Conservation (phyloP, 1,139 yeast species). For the Sugiyamaella xylanicola region DNA sequence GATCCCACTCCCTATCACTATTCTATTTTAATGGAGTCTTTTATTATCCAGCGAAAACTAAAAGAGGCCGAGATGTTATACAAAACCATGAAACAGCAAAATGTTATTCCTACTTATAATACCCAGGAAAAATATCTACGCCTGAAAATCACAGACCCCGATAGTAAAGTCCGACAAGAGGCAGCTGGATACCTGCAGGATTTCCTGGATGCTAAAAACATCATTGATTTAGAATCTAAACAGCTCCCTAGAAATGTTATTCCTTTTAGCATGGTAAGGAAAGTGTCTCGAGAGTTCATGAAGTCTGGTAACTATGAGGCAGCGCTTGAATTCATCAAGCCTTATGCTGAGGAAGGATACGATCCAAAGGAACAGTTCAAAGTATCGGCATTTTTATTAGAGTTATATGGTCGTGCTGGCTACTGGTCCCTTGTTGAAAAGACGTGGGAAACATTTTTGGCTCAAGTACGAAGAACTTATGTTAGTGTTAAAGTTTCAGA, state of each 20-base stretch:
- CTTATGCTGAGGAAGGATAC: slow-evolving; percentile 19
- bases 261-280: slow-evolving; percentile 32
- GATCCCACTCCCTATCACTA: slow-evolving; percentile 35
- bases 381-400: slow-evolving; percentile 21
- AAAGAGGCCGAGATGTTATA: slow-evolving; percentile 28
- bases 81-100: slow-evolving; percentile 26
- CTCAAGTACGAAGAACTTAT: slow-evolving; percentile 13
- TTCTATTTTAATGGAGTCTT: slow-evolving; percentile 34
- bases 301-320: slow-evolving; percentile 19
- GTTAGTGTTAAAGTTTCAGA: slow-evolving; percentile 13
- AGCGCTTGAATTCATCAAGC: slow-evolving; percentile 24
- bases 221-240: slow-evolving; percentile 34
- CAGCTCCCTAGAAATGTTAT: slow-evolving; percentile 32
- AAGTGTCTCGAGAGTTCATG: slow-evolving; percentile 23
- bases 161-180: slow-evolving; percentile 17
- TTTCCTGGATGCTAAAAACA: slow-evolving; percentile 23
- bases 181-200: slow-evolving; percentile 24
- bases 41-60: slow-evolving; percentile 21
- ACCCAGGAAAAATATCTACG: slow-evolving; percentile 31
- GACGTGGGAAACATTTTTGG: slow-evolving; percentile 23
- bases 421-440: slow-evolving; percentile 24
- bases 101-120: slow-evolving; percentile 32
- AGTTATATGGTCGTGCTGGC: slow-evolving; percentile 22
- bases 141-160: slow-evolving; percentile 16
- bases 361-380: slow-evolving; percentile 15